phyloP scores from a whole-genome alignment of 345 rosid genomes.

The Geranium brycei region DNA sequence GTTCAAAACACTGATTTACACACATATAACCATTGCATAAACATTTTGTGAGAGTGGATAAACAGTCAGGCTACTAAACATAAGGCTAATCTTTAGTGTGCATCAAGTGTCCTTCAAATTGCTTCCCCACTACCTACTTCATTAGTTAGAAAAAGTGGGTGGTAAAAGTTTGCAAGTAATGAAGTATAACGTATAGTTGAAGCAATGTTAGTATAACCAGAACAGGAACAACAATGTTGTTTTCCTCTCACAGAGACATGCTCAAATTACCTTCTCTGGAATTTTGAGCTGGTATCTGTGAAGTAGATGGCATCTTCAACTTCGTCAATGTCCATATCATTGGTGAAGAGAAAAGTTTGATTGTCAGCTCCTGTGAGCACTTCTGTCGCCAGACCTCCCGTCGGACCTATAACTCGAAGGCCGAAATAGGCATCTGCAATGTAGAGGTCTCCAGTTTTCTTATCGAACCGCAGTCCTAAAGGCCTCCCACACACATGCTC shows the following conservation, averaged over 20 bases:
- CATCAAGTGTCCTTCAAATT: no score
- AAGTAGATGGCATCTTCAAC: slow-evolving; percentile 48
- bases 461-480: slow-evolving; percentile 50
- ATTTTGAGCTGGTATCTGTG: slow-evolving; percentile 48
- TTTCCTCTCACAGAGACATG: not conserved
- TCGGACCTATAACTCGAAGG: slow-evolving; percentile 45
- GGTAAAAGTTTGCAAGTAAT: no score
- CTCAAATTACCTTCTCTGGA: slow-evolving; percentile 46
- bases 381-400: slow-evolving; percentile 47
- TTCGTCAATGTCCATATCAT: slow-evolving; percentile 59
- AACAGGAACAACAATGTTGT: not conserved
- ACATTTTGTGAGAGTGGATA: no score
- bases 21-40: no score
- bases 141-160: no score
- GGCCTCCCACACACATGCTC: slow-evolving; percentile 81
- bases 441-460: slow-evolving; percentile 55
- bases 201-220: not conserved
- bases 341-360: slow-evolving; percentile 44
- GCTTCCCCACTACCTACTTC: no score
- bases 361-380: slow-evolving; percentile 51
- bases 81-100: no score
- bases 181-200: no score
- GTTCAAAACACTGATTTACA: no score
- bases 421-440: slow-evolving; percentile 77
- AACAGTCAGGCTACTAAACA: no score